Conservation (phyloP, 345 rosid genomes). For the Eucalyptus tenuipes region DNA sequence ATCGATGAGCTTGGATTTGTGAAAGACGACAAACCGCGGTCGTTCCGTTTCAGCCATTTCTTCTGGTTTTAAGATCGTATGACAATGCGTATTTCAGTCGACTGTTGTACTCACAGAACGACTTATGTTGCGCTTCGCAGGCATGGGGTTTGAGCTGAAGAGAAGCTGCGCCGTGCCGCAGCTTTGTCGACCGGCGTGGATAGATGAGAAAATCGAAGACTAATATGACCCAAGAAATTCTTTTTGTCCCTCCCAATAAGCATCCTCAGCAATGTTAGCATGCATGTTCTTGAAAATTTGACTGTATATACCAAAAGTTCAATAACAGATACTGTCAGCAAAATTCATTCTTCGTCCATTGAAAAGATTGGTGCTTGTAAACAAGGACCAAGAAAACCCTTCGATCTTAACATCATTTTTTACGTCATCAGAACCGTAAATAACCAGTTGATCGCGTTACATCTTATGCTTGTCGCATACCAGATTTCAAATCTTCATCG, state of each 20-base stretch:
- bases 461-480: neutral
- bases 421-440: neutral
- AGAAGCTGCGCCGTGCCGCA: neutral
- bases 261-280: neutral
- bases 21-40: neutral
- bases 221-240: neutral
- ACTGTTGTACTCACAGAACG: neutral
- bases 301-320: neutral
- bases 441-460: neutral
- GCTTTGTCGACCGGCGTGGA: neutral
- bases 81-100: neutral
- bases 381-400: neutral
- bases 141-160: slow-evolving; percentile 51
- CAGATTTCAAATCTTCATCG: neutral
- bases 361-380: neutral
- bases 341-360: neutral
- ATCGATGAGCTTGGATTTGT: neutral
- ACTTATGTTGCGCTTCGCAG: slow-evolving; percentile 11
- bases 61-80: neutral
- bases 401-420: neutral
- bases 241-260: neutral
- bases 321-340: neutral
- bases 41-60: neutral
- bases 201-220: neutral
- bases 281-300: neutral